phyloP scores from a whole-genome alignment of 441 rosid genomes.

The California macrophylla region DNA sequence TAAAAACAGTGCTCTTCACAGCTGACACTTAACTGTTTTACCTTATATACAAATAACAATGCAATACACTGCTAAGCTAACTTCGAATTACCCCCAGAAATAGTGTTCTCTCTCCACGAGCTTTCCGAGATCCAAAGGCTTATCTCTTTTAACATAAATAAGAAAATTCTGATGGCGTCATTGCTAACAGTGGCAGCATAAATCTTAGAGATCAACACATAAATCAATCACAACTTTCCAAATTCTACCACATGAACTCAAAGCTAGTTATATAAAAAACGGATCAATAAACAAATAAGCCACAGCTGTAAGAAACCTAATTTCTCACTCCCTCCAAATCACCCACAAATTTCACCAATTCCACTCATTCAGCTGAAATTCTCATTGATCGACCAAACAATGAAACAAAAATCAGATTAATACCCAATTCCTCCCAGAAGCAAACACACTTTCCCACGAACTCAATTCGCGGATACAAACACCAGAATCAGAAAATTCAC shows the following conservation, averaged over 20 bases:
- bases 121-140: too few species aligned
- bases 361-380: not conserved
- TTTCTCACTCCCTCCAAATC: not conserved
- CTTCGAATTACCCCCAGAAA: not conserved
- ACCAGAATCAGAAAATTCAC: not conserved
- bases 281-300: not conserved
- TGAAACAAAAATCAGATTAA: not conserved
- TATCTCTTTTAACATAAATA: not conserved
- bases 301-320: not conserved
- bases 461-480: slow-evolving; percentile 1
- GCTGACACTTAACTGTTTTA: not conserved
- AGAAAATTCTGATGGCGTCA: too few species aligned
- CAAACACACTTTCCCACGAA: not conserved
- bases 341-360: not conserved
- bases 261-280: not conserved
- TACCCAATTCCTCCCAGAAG: not conserved
- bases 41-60: not conserved
- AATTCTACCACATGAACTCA: not conserved
- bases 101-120: not conserved
- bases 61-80: not conserved
- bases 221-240: not conserved
- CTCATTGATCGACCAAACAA: not conserved
- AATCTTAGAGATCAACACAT: not conserved
- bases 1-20: not conserved
- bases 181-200: not conserved